Percentiles rank a stretch among this genome's conserved stretches.
phyloP scores from a whole-genome alignment of 495 filamentous ascomycete genomes.

The Aspergillus haitiensis region DNA sequence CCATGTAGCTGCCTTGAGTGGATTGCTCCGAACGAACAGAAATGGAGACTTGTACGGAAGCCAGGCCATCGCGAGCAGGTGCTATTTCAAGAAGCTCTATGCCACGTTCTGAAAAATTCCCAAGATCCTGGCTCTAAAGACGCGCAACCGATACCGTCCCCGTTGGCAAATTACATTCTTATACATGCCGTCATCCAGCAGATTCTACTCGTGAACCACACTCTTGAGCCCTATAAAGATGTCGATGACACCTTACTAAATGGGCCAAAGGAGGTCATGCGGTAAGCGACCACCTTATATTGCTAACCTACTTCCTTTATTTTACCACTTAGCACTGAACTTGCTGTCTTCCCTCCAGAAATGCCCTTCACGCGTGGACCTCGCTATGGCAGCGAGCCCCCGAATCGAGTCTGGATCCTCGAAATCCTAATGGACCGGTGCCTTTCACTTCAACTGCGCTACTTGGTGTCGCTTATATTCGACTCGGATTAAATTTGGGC shows the following conservation, averaged over 20 bases:
- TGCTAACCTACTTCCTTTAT: not conserved
- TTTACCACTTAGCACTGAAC: too few species aligned
- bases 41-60: conserved; percentile 17
- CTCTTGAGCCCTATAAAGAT: conserved; percentile 9
- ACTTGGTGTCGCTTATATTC: conserved; percentile 38
- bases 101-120: conserved; percentile 1
- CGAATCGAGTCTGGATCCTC: conserved; percentile 37
- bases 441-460: conserved; percentile 42
- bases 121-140: not conserved
- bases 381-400: conserved; percentile 33
- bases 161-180: conserved; percentile 59
- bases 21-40: conserved; percentile 13
- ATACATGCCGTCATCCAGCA: conserved; percentile 62
- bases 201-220: conserved; percentile 56
- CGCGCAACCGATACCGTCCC: conserved; percentile 37
- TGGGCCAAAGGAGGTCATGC: not conserved
- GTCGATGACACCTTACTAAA: not conserved
- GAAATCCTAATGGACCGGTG: conserved; percentile 36
- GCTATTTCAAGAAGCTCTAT: conserved; percentile 25
- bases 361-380: conserved; percentile 48
- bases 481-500: conserved; percentile 33
- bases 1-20: conserved; percentile 43
- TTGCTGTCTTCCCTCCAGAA: conserved; percentile 12
- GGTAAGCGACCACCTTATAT: not conserved
- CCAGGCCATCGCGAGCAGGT: conserved; percentile 15